Base-by-base conservation (phyloP, 176 grass and related monocot genomes). In the Poa annua region DNA sequence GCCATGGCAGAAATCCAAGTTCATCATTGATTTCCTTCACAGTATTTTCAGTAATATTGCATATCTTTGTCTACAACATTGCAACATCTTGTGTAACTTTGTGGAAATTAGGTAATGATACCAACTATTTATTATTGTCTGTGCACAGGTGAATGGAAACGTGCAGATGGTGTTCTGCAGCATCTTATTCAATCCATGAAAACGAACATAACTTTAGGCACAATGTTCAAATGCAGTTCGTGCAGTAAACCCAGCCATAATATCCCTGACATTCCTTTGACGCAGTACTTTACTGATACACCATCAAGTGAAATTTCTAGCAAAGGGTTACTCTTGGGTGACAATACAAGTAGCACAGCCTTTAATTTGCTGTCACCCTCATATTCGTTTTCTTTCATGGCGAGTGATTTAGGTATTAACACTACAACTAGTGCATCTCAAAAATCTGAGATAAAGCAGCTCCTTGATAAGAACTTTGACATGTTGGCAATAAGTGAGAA, bases 71-170 rank as follows among this genome's bases (percentile, higher is more conserved):
- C 21, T 66, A 67, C 41, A 71, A 62, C 81, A 62, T 24, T 33
- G 45, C 57, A 44, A 0, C 22, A 70, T 81, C 29, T 34, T 60
- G 0, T 81, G 22, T 59, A 80, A 76, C 49, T 85, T 60, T 76
- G 52, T 77, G 42, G 21, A 60, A 81, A 45, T 77, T 67, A 77
- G 15, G 34, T 45, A 61, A n/a, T 33, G 35, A 8, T 62, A 77
- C 75, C 62, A 50, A 71, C 48, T 77, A 42, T 71, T 53, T n/a
- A 65, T 48, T 78, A 13, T 77, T 89, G 19, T 48, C 82, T 88
- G 36, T 77, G 53, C 45, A 17, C 73, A 98, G 96, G 96, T 91
- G 83, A 95, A 76, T 98, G 92, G 96, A 98, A 91, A 88, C 87
- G 75, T 74, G 90, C 41, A 17, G 75, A 89, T 66, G 80, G 71